These are phyloP conservation scores for Sugiyamaella marilandica DNA, from an alignment of 805 yeast species.

Conservation along the genomic window DNA sequence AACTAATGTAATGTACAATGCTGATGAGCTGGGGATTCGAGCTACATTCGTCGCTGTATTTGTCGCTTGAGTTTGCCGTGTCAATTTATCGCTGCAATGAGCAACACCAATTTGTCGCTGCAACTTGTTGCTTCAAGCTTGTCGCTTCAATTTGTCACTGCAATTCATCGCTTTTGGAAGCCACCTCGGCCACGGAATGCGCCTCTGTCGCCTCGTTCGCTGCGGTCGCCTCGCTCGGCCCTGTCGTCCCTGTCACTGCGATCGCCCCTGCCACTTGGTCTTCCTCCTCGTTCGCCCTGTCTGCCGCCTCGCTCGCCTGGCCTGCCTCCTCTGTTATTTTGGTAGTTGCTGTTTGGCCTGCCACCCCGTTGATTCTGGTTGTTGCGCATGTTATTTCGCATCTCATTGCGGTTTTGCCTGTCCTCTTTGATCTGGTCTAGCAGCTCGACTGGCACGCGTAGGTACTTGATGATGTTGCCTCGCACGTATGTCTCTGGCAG, in stretches of 20 bases:
- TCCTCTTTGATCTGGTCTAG: slow-evolving; percentile 37
- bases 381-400: slow-evolving; percentile 22
- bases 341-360: slow-evolving; percentile 9
- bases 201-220: slow-evolving; percentile 1
- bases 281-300: slow-evolving; percentile 17
- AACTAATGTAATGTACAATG: not conserved
- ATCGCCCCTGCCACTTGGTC: slow-evolving; percentile 14
- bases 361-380: slow-evolving; percentile 17
- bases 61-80: no score
- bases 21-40: no score
- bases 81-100: no score
- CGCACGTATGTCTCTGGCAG: slow-evolving; percentile 73
- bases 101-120: no score
- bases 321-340: slow-evolving; percentile 14
- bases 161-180: not conserved
- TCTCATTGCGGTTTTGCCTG: slow-evolving; percentile 35
- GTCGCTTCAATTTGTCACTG: no score
- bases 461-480: slow-evolving; percentile 60
- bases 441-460: slow-evolving; percentile 38
- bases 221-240: not conserved
- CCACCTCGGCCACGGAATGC: not conserved
- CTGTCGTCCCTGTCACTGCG: slow-evolving; percentile 3
- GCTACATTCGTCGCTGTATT: no score
- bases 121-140: no score
- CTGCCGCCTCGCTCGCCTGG: slow-evolving; percentile 7